Conservation (phyloP, 371 early-diverging fungal genomes). For the Mortierella polycephala region DNA sequence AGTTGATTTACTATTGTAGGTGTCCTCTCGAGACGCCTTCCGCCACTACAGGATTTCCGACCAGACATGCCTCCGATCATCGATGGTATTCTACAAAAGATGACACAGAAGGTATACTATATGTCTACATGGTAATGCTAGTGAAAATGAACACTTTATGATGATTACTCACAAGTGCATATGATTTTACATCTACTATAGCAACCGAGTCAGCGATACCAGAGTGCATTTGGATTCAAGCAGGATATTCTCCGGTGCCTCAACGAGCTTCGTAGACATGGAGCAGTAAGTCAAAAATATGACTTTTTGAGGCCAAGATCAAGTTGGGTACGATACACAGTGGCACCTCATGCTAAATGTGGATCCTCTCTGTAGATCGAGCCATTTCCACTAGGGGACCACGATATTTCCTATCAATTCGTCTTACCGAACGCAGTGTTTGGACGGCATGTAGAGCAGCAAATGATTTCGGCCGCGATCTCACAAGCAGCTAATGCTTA, state of each 20-base stretch:
- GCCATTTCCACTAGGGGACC: constrained; percentile 60
- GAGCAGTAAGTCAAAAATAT: constrained; percentile 23
- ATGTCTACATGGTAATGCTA: no score
- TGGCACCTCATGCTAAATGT: background rate
- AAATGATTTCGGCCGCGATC: constrained; percentile 46
- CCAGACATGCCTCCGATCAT: constrained; percentile 61
- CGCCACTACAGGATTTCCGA: constrained; percentile 57
- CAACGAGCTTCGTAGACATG: constrained; percentile 48
- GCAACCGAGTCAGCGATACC: constrained; percentile 71
- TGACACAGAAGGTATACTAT: constrained; percentile 64
- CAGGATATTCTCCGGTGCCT: constrained; percentile 67
- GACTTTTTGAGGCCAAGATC: background rate
- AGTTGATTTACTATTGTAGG: constrained; percentile 5
- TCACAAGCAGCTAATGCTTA: constrained; percentile 40
- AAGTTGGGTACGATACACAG: no score
- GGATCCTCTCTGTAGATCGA: constrained; percentile 27
- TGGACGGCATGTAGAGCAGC: constrained; percentile 55
- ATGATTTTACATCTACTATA: constrained; percentile 10
- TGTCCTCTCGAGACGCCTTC: constrained; percentile 62
- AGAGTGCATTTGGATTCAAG: constrained; percentile 68
- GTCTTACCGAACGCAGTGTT: constrained; percentile 64
- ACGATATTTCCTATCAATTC: constrained; percentile 65
- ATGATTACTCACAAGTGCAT: background rate
- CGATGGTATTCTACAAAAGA: constrained; percentile 63
- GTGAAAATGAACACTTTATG: background rate